Percentiles rank a stretch among this genome's conserved stretches.
Evolutionary conservation across 2,329 filamentous ascomycete species (phyloP).

Genomic region (Thermothelomyces thermophilus): DNA sequence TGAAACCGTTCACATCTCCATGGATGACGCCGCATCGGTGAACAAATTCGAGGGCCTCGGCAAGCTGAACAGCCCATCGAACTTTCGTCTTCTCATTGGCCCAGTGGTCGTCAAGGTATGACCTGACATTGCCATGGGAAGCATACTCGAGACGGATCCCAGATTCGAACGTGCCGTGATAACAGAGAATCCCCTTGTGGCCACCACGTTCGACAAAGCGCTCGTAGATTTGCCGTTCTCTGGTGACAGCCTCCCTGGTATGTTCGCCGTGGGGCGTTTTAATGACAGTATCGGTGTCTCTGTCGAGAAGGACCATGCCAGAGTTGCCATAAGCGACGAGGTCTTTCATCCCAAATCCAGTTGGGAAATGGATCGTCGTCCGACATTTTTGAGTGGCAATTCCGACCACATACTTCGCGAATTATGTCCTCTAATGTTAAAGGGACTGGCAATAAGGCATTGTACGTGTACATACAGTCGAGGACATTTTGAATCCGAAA

Average conservation of each 20-base stretch:
- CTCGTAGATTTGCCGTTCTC: slow-evolving; percentile 1
- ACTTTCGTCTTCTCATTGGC: neutral
- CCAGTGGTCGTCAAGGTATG: neutral
- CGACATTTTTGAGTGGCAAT: no score
- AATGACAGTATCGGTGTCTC: neutral
- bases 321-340: neutral
- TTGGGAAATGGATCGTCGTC: neutral
- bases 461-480: no score
- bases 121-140: neutral
- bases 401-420: no score
- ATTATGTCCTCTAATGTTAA: no score
- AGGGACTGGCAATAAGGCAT: no score
- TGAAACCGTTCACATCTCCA: slow-evolving; percentile 1
- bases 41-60: slow-evolving; percentile 6
- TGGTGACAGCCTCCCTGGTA: neutral
- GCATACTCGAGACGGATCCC: slow-evolving; percentile 5
- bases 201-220: slow-evolving; percentile 3
- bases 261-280: neutral
- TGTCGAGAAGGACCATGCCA: neutral
- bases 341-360: neutral
- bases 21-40: slow-evolving; percentile 2
- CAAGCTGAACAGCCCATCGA: neutral
- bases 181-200: neutral
- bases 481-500: no score
- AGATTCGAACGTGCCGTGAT: slow-evolving; percentile 1